phyloP scores from a whole-genome alignment of 441 rosid species.

The Mallotus japonicus region DNA sequence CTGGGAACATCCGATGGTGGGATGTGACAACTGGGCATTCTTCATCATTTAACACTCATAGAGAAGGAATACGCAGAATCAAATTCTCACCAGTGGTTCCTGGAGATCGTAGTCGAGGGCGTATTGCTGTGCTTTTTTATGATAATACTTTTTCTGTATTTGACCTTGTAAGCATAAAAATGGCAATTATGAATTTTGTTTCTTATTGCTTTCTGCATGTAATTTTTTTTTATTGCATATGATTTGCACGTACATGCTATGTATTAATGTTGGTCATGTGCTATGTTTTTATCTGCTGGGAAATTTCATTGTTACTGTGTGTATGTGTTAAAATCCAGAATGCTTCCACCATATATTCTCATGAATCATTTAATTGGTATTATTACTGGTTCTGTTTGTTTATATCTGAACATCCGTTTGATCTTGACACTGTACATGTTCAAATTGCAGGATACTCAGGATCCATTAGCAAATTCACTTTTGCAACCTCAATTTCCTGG shows the following conservation, averaged over 20 bases:
- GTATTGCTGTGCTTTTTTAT: slow-evolving; percentile 90
- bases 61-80: slow-evolving; percentile 93
- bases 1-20: slow-evolving; percentile 99
- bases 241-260: background rate
- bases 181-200: slow-evolving; percentile 16
- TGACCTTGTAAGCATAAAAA: slow-evolving; percentile 75
- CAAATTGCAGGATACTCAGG: slow-evolving; percentile 74
- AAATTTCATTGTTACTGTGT: too few species aligned
- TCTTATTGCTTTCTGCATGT: slow-evolving; percentile 1
- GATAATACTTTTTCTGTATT: slow-evolving; percentile 93
- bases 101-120: slow-evolving; percentile 95
- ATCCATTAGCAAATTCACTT: slow-evolving; percentile 94
- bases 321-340: background rate
- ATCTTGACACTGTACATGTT: background rate
- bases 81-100: slow-evolving; percentile 94
- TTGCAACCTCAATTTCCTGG: slow-evolving; percentile 96
- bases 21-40: slow-evolving; percentile 97
- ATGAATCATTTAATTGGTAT: background rate
- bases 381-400: background rate
- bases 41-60: slow-evolving; percentile 85
- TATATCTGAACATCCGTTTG: slow-evolving; percentile 4
- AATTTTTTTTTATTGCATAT: slow-evolving; percentile 11
- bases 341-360: background rate
- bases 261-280: background rate
- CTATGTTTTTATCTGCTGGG: background rate